Evolutionary conservation across 768 basidiomycete species (phyloP), one percentile per base, ranked within the genome.

Genomic region (Lactarius akahatsu): DNA sequence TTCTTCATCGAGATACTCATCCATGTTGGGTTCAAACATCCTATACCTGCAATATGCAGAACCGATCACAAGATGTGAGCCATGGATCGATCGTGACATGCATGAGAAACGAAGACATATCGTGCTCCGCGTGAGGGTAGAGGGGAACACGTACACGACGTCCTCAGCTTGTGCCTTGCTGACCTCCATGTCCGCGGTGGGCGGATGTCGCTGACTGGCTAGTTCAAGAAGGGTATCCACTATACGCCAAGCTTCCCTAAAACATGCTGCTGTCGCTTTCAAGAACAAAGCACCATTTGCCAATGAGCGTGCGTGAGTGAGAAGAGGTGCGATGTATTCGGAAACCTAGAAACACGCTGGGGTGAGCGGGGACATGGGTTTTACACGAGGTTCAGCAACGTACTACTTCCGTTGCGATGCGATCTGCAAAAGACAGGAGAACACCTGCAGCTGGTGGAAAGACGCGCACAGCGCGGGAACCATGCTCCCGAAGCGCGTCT

Each of bases 1-100:
- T 75, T 99, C 96, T 73, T 98, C 94, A 66, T 94, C 91, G 2
- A 98, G 87, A 72, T 98, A 98, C 73, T 98, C 96, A 73, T 97
- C 96, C 93, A 98, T 97, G 75, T 96, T 91, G 11, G 84, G 80
- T 76, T 98, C 96, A 71, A 98, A 98, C 94, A 98, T 97, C 56
- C 83, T 85, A 75, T 93, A 96, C 15, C 94, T 96, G 71, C 28
- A 63, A 38, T 28, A 30, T 11, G 67, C 57, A 57, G 16, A 64
- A 26, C 11, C 59, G 58, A 9, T n/a, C 16, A 65, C 28, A 64
- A 59, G 10, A 50, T 20, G 30, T 28, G 32, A 23, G 56, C n/a
- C 32, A 23, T 20, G 16, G 54, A 69, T n/a, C 68, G 57, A 56
- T 61, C 20, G 23, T 13, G 36, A 62, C 45, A 11, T 9, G 52